These are phyloP conservation scores for Daldinia concentrica DNA, from an alignment of 495 filamentous ascomycete genomes.

Conservation along the genomic window DNA sequence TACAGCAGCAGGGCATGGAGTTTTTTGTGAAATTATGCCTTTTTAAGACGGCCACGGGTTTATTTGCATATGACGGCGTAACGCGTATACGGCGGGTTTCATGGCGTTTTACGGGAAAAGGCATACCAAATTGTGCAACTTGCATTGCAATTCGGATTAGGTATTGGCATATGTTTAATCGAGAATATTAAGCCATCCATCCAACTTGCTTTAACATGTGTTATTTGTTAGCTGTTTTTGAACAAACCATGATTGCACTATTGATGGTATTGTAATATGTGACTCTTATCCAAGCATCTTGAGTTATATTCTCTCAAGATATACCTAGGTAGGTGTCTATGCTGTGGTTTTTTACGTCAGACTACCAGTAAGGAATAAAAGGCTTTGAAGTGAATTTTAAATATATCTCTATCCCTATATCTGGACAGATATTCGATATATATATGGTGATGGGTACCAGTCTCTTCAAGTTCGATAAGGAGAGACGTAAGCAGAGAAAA, in stretches of 20 bases:
- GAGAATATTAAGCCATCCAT: slow-evolving; percentile 2
- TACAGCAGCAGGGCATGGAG: neutral
- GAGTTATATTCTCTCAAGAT: too few species aligned
- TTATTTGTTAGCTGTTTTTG: neutral
- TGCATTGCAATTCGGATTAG: neutral
- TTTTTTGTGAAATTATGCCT: neutral
- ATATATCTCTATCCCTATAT: neutral
- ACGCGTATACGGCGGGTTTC: slow-evolving; percentile 10
- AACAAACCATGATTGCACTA: neutral
- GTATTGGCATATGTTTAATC: slow-evolving; percentile 15
- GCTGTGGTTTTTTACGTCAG: too few species aligned
- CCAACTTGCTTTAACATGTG: neutral
- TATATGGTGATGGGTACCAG: neutral
- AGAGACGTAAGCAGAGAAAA: neutral
- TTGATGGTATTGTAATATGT: too few species aligned
- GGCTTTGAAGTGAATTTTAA: neutral
- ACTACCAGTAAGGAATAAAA: neutral
- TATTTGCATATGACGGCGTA: slow-evolving; percentile 18
- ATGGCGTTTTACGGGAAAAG: slow-evolving; percentile 27
- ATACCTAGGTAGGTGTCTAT: too few species aligned
- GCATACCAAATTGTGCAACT: slow-evolving; percentile 18
- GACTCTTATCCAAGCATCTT: too few species aligned
- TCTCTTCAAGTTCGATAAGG: too few species aligned
- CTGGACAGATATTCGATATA: neutral
- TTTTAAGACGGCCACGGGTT: neutral